Evolutionary conservation across 2,329 filamentous ascomycete genomes (phyloP).

Genomic region (Botryotinia narcissicola): DNA sequence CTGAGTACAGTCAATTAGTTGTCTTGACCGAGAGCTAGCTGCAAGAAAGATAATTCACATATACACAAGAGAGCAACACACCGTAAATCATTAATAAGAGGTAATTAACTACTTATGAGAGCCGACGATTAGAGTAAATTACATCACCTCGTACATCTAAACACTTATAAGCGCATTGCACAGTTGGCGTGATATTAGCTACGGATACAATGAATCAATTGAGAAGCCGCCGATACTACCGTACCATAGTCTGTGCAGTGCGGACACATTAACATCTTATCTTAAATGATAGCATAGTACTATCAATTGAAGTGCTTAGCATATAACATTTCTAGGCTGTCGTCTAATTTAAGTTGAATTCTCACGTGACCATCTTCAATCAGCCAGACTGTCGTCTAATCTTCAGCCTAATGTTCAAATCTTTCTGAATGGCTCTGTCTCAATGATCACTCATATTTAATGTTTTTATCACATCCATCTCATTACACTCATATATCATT

Average conservation of each 20-base stretch:
- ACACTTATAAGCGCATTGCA: not conserved
- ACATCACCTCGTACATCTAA: not conserved
- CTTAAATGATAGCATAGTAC: not conserved
- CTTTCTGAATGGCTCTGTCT: not conserved
- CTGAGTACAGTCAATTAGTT: not conserved
- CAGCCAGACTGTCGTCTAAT: not conserved
- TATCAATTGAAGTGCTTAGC: fast-evolving
- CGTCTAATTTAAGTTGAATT: not conserved
- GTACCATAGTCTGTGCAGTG: too few relatives aligned
- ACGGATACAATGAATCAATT: not conserved
- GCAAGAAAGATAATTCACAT: too few relatives aligned
- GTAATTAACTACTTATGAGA: too few relatives aligned
- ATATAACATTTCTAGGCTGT: not conserved
- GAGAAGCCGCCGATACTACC: not conserved
- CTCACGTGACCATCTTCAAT: not conserved
- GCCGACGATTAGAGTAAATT: too few relatives aligned
- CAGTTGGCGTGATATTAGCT: not conserved
- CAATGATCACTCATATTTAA: not conserved
- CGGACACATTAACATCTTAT: not conserved
- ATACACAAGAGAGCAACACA: too few relatives aligned
- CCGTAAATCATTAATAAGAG: too few relatives aligned
- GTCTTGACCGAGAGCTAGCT: not conserved
- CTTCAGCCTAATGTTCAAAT: not conserved
- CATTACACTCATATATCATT: fast-evolving
- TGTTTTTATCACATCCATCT: not conserved